Conservation (phyloP, 2,329 filamentous ascomycete species). For the Pseudogymnoascus sp. region DNA sequence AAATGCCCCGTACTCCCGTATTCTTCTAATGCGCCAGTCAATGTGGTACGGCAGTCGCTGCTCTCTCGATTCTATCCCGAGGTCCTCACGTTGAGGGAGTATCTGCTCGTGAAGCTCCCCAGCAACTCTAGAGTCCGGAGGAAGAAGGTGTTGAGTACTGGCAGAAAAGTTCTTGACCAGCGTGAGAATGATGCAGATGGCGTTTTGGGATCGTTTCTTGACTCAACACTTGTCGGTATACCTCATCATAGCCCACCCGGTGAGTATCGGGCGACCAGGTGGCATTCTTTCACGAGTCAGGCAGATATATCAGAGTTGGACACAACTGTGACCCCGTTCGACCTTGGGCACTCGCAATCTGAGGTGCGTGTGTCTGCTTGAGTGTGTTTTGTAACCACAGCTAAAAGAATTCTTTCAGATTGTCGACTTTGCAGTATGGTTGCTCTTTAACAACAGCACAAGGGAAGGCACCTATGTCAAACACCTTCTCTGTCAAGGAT, state of each 20-base stretch:
- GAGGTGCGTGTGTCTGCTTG: conserved; percentile 9
- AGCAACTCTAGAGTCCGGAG: conserved; percentile 53
- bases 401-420: conserved; percentile 42
- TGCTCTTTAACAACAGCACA: conserved; percentile 57
- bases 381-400: neutral
- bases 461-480: conserved; percentile 44
- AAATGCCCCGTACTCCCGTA: conserved; percentile 22
- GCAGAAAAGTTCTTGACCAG: neutral
- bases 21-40: neutral
- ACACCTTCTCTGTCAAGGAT: conserved; percentile 81
- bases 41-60: conserved; percentile 47
- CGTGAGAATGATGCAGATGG: conserved; percentile 12
- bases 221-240: conserved; percentile 26
- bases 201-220: conserved; percentile 19
- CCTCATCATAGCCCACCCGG: neutral
- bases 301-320: neutral
- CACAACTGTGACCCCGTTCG: neutral
- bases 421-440: conserved; percentile 69
- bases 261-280: neutral
- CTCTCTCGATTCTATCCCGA: conserved; percentile 59
- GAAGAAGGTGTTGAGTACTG: conserved; percentile 44
- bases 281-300: neutral
- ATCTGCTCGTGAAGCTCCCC: conserved; percentile 59
- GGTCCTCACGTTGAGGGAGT: conserved; percentile 60
- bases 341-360: conserved; percentile 9